phyloP scores from a whole-genome alignment of 164 flowering plant genomes.

The Kalanchoe fedtschenkoi region DNA sequence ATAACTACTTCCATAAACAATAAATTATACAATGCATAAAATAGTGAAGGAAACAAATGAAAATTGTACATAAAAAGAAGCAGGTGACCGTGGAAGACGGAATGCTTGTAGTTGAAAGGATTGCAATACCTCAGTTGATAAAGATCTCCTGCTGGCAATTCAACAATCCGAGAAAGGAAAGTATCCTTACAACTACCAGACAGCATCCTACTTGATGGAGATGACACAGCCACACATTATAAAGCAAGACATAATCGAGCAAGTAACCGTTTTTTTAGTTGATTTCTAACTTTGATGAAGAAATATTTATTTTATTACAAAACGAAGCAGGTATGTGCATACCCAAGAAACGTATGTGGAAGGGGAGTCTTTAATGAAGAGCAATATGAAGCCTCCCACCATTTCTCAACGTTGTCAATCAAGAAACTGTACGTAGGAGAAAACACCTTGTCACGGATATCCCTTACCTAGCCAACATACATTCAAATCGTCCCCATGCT shows the following conservation, averaged over 20 bases:
- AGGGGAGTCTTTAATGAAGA: conserved; percentile 52
- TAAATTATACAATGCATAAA: conserved; percentile 1
- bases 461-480: conserved; percentile 43
- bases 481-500: conserved; percentile 19
- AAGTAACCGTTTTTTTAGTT: conserved; percentile 9
- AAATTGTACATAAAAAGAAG: conserved; percentile 19
- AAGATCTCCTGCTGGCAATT: conserved; percentile 66
- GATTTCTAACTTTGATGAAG: conserved; percentile 9
- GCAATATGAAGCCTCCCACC: conserved; percentile 83
- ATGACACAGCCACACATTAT: conserved; percentile 22
- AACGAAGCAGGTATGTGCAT: conserved; percentile 58
- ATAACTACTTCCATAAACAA: conserved; percentile 10
- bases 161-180: conserved; percentile 48
- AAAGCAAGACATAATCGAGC: conserved; percentile 15
- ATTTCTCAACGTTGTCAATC: conserved; percentile 74
- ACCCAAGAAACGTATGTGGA: conserved; percentile 81
- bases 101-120: conserved; percentile 74
- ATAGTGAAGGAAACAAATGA: conserved; percentile 5
- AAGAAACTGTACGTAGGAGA: conserved; percentile 89
- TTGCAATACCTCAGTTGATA: conserved; percentile 74
- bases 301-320: conserved; percentile 16
- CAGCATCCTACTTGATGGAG: conserved; percentile 35
- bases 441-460: conserved; percentile 92
- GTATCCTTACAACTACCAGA: conserved; percentile 49
- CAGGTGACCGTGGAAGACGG: conserved; percentile 16